phyloP scores from a whole-genome alignment of 371 early-diverging fungal genomes.

The Mortierella sp. region DNA sequence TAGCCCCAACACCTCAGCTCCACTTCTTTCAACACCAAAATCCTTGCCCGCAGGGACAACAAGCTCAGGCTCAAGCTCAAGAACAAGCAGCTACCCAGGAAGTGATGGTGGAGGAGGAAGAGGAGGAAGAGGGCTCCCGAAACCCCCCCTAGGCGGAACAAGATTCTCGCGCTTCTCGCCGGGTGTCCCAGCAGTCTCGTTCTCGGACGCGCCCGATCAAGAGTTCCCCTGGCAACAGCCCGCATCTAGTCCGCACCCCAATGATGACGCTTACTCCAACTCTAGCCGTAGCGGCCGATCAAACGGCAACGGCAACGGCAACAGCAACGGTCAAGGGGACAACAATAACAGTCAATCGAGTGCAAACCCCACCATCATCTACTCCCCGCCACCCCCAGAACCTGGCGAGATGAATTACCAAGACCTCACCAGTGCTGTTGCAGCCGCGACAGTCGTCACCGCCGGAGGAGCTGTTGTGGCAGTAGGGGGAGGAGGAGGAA shows the following conservation, averaged over 20 bases:
- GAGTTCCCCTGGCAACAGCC: background rate
- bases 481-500: background rate
- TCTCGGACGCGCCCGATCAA: background rate
- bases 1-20: background rate
- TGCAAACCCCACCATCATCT: background rate
- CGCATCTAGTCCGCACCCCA: background rate
- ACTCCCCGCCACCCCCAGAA: background rate
- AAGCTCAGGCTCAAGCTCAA: background rate
- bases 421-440: background rate
- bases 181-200: slow-evolving; percentile 7
- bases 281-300: no score
- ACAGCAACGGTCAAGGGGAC: no score
- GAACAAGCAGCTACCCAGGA: no score
- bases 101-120: no score
- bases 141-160: background rate
- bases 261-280: no score
- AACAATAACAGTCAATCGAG: background rate
- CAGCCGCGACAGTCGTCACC: no score
- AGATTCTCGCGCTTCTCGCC: background rate
- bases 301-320: no score
- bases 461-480: background rate
- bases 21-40: background rate
- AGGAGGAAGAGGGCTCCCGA: background rate
- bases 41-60: background rate
- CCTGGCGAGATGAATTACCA: background rate